Base-by-base conservation (phyloP, 169 alveolate species). In the Eimeria maxima region DNA sequence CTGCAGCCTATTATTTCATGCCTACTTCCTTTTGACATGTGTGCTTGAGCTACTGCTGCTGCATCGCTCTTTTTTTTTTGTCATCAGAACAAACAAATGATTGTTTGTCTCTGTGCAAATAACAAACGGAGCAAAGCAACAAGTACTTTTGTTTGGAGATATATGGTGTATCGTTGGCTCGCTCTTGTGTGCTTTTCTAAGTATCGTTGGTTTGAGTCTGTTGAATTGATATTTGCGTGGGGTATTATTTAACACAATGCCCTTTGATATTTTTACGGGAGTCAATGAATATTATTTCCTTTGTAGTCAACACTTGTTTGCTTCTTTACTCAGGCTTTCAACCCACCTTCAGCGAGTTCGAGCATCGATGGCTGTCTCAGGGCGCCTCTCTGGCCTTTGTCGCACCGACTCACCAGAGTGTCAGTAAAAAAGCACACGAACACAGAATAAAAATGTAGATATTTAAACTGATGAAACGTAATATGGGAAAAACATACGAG, bases 331-430 rank as follows among this genome's bases (percentile, higher is more conserved):
- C 57, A 38, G 88, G 57, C 22, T 76, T 38, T 44, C 20, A 18
- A 27, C 57, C 50, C 60, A 44, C 22, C n/a, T 76, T 76, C 45
- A 60, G 65, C 22, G 88, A 76, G 27, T 29, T 76, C 22, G 88
- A 76, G 57, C 88, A 76, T 18, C 50, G 27, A 44, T 24, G 38
- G 38, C 57, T 76, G 6, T 33, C 88, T 14, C 65, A 76, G 57
- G 88, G 88, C 50, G 50, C 88, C 38, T 27, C 18, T 13, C 50
- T 76, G 14, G 57, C 88, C 22, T 76, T 76, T 38, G 88, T 63
- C 3, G 88, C 88, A 16, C 88, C 88, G 50, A 76, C 88, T 22
- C 38, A 76, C 88, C 88, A 76, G 45, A 76, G 65, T 20, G 88
- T 76, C 38, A 33, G 38, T 33, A 33, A 33, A 33, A 33, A 33